Evolutionary conservation across 345 rosid species (phyloP).

Genomic region (Corchorus capsularis): DNA sequence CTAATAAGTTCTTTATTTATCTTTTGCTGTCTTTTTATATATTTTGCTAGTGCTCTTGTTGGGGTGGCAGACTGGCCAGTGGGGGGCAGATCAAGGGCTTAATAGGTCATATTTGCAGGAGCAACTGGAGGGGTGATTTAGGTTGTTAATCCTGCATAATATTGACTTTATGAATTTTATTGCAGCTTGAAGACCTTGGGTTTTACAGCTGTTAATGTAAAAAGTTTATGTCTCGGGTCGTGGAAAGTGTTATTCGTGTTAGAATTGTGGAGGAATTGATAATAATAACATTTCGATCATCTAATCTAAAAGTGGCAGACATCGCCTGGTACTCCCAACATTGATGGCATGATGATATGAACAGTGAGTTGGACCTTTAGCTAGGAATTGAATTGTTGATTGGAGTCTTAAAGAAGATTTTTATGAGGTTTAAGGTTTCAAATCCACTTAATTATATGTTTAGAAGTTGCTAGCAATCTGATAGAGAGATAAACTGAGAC

Average conservation of each 20-base stretch:
- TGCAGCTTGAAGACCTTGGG: too few relatives aligned
- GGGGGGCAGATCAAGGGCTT: neutral
- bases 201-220: too few relatives aligned
- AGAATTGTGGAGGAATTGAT: neutral
- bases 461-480: neutral
- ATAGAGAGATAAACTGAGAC: neutral
- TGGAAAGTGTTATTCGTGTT: neutral
- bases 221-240: neutral
- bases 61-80: neutral
- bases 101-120: neutral
- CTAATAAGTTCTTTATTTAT: too few relatives aligned
- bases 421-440: neutral
- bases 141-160: neutral
- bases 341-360: neutral
- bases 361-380: neutral
- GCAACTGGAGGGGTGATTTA: constrained; percentile 1
- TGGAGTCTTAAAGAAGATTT: neutral
- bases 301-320: constrained; percentile 8
- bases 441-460: neutral
- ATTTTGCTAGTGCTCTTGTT: too few relatives aligned
- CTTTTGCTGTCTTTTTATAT: too few relatives aligned
- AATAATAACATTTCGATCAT: neutral
- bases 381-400: neutral
- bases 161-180: neutral
- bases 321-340: neutral